A percentile compares a stretch with the other conserved stretches of the same genome.
Evolutionary conservation across 495 filamentous ascomycete species (phyloP).

Genomic region (Neurospora tetraspora): DNA sequence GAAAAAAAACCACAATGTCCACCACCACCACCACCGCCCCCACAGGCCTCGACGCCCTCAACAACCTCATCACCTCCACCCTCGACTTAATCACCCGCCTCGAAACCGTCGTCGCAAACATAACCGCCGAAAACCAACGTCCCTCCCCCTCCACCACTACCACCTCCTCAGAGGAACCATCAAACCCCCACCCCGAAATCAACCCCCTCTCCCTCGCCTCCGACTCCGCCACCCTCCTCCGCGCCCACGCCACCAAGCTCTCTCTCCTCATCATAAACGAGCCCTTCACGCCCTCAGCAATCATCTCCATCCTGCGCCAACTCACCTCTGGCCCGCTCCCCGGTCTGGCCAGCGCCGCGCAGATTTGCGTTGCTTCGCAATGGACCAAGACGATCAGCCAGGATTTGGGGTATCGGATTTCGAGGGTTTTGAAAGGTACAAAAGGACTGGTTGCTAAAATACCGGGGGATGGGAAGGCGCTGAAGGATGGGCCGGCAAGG

Average conservation of each 20-base stretch:
- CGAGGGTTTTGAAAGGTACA: slow-evolving; percentile 38
- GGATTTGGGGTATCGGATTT: slow-evolving; percentile 41
- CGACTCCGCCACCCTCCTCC: slow-evolving; percentile 55
- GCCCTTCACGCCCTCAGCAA: slow-evolving; percentile 72
- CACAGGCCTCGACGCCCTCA: slow-evolving; percentile 14
- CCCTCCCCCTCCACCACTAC: too few species aligned
- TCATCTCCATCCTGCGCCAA: slow-evolving; percentile 54
- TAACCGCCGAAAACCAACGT: slow-evolving; percentile 10
- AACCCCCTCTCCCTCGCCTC: slow-evolving; percentile 42
- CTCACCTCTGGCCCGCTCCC: slow-evolving; percentile 58
- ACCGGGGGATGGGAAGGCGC: slow-evolving; percentile 36
- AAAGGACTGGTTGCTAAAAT: slow-evolving; percentile 32
- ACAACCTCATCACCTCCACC: slow-evolving; percentile 13
- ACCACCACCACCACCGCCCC: neutral
- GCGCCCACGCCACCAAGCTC: slow-evolving; percentile 76
- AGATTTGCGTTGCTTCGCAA: slow-evolving; percentile 46
- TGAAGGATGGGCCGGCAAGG: slow-evolving; percentile 33
- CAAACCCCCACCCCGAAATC: neutral
- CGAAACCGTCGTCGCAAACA: slow-evolving; percentile 22
- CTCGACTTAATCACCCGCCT: slow-evolving; percentile 26
- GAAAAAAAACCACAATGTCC: neutral
- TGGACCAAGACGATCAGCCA: slow-evolving; percentile 50
- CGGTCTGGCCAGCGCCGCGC: slow-evolving; percentile 55
- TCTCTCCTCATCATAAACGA: slow-evolving; percentile 74
- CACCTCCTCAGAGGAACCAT: neutral